Conservation (phyloP, 495 filamentous ascomycete species). For the Tuber brumale region DNA sequence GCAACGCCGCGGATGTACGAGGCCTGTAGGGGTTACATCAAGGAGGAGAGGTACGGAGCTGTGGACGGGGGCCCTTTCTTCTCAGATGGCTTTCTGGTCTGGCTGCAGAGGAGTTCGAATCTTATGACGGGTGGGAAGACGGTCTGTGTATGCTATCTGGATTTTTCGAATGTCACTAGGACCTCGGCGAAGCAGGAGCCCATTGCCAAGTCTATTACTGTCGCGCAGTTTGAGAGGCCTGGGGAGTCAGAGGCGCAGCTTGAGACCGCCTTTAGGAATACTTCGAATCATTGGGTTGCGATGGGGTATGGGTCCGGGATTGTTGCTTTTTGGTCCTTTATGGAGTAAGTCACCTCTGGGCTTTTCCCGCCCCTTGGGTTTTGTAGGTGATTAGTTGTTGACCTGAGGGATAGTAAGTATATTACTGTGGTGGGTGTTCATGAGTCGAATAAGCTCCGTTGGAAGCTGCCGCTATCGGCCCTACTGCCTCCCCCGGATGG, state of each 20-base stretch:
- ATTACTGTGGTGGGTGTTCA: constrained; percentile 21
- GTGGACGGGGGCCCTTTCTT: constrained; percentile 28
- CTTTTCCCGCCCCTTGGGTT: background rate
- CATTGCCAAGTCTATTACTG: constrained; percentile 13
- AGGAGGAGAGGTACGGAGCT: background rate
- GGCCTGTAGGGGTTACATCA: background rate
- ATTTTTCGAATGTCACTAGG: constrained; percentile 14
- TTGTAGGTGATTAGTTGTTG: constrained; percentile 5
- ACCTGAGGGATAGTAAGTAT: constrained; percentile 1
- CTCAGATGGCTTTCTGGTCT: constrained; percentile 29
- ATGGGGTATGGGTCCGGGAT: constrained; percentile 24
- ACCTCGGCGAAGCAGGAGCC: constrained; percentile 7
- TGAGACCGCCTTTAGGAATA: constrained; percentile 16
- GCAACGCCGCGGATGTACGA: constrained; percentile 14
- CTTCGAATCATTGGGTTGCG: constrained; percentile 20
- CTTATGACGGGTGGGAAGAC: constrained; percentile 2
- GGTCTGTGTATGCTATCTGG: constrained; percentile 16
- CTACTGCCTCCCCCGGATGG: constrained; percentile 2
- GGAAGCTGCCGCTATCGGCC: constrained; percentile 14
- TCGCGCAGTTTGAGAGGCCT: constrained; percentile 18
- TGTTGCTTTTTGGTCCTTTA: constrained; percentile 21
- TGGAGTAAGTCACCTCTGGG: constrained; percentile 16
- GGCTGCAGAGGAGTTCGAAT: constrained; percentile 14
- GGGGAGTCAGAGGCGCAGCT: constrained; percentile 22
- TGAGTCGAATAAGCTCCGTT: background rate